Evolutionary conservation across 2,329 filamentous ascomycete genomes (phyloP), one percentile per base, ranked within the genome.

Genomic region (Neofusicoccum ribis): DNA sequence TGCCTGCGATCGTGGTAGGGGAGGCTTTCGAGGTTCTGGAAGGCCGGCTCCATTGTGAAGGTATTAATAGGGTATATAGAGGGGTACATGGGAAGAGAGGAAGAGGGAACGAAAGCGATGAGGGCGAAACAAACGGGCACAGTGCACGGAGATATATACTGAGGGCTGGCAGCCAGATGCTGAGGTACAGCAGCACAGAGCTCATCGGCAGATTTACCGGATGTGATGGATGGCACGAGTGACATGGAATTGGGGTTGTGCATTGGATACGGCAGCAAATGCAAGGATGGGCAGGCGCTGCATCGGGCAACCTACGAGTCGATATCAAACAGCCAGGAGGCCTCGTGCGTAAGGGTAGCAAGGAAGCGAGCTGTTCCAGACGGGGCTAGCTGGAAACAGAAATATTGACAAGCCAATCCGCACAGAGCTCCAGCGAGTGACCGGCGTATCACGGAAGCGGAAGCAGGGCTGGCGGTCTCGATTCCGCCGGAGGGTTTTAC

Each of bases 261-360:
- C 12, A 23, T 20, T 50, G 23, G 47, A 41, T 15, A 41, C 36
- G 37, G 23, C 3, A 7, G 52, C 37, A 20, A 27, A 31, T 36
- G 51, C 36, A 41, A 56, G n/a, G 51, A 15, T 15, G 31, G 41
- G 34, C 8, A 12, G 5, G 50, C 36, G 15, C 11, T 54, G 11
- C 34, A 54, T 54, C 34, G 50, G 15, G 15, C 36, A 11, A 54
- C 7, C 50, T 43, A 37, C 17, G 20, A 43, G n/a, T 56, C 52
- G 37, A n/a, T 23, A 43, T 31, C 52, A 56, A 56, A 56, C 52
- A 43, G 4, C 20, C 52, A 43, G 52, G 52, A 56, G 36, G 52
- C 36, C 36, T 43, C 52, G 17, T 43, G 37, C 12, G 20, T 20
- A 27, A 37, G 50, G 14, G 17, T 17, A 4, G n/a, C 34, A 37